These are phyloP conservation scores for Capsicum baccatum DNA, from an alignment of 257 asterid species.

Conservation along the genomic window DNA sequence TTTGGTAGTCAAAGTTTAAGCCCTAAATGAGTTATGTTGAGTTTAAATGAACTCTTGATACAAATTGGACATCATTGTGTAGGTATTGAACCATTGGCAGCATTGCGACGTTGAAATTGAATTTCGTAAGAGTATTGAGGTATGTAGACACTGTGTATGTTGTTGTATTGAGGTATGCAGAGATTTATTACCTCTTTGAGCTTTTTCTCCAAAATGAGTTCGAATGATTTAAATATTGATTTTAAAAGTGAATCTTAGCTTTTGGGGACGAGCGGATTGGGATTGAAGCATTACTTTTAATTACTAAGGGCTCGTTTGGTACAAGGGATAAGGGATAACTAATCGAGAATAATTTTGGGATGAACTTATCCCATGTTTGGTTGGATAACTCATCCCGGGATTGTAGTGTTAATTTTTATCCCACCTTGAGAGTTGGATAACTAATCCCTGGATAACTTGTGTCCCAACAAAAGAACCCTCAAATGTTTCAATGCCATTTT, in stretches of 20 bases:
- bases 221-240: background rate
- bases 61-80: background rate
- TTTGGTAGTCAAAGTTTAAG: background rate
- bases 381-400: too few relatives aligned
- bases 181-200: constrained; percentile 2
- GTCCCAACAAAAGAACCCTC: too few relatives aligned
- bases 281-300: background rate
- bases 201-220: background rate
- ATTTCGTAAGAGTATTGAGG: background rate
- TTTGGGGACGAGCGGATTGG: background rate
- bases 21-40: background rate
- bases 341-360: too few relatives aligned
- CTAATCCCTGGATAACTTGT: too few relatives aligned
- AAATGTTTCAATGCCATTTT: background rate
- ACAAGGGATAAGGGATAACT: too few relatives aligned
- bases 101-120: background rate
- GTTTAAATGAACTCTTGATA: background rate
- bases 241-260: background rate
- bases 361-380: too few relatives aligned
- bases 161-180: background rate
- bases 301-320: background rate
- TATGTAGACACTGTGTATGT: background rate
- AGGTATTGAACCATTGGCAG: background rate
- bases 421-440: too few relatives aligned
- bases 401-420: too few relatives aligned